Evolutionary conservation across 2,329 filamentous ascomycete species (phyloP).

Genomic region (Cytospora piceae): DNA sequence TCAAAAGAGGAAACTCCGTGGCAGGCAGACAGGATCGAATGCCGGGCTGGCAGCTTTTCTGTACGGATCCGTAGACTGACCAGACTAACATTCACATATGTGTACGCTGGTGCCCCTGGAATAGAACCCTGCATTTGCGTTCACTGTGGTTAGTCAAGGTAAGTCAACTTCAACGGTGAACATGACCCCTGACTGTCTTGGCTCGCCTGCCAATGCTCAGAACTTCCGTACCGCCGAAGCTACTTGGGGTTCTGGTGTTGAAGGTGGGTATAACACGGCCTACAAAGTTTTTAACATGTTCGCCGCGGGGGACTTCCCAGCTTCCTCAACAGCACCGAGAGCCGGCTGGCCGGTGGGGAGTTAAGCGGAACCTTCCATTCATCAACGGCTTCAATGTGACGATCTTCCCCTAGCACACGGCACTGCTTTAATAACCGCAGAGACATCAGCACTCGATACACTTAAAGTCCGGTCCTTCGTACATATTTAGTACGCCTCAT

Average conservation of each 20-base stretch:
- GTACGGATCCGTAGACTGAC: too few relatives aligned
- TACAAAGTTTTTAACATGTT: slow-evolving; percentile 1
- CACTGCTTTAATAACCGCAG: slow-evolving; percentile 7
- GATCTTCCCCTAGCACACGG: neutral
- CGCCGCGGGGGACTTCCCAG: neutral
- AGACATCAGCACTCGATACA: neutral
- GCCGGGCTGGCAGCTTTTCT: neutral
- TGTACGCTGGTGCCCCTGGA: neutral
- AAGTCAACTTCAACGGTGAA: neutral
- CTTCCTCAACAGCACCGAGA: neutral
- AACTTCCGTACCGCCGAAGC: slow-evolving; percentile 6
- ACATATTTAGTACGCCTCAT: neutral
- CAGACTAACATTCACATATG: too few relatives aligned
- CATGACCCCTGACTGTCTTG: neutral
- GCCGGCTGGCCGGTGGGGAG: neutral
- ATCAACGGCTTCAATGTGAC: neutral
- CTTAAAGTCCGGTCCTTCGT: neutral
- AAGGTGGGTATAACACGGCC: slow-evolving; percentile 17
- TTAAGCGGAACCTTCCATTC: neutral
- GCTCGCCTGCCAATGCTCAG: slow-evolving; percentile 15
- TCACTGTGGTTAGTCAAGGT: neutral
- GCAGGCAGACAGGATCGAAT: neutral
- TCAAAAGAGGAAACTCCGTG: neutral
- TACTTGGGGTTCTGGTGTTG: neutral
- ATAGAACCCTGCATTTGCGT: neutral